Evolutionary conservation across 148 eudicot species (phyloP), one percentile per base, ranked within the genome.

Genomic region (Cornus suecica): DNA sequence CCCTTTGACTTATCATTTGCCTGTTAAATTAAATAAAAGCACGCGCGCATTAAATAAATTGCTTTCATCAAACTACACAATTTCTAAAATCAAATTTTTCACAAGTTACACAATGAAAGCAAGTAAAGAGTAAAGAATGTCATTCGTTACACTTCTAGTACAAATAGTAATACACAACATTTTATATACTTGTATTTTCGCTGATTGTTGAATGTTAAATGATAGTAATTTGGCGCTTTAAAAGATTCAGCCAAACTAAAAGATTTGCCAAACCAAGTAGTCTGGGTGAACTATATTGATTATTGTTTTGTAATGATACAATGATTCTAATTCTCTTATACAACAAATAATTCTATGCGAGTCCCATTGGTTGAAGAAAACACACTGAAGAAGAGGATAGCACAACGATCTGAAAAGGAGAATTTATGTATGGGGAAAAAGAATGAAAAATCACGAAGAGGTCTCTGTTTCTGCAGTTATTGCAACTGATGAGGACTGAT

Each of bases 381-480:
- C 27, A 48, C 8, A 41, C 4, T 48, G 68, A 63, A 78, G 42
- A 71, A 30, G 15, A 30, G 23, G 5, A 66, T 9, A 66, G 65
- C 54, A 54, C 32, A 56, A 26, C 11, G 31, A 61, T 24, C 42
- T 28, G 18, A 7, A 63, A 54, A 26, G n/a, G n/a, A 56, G 74
- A 66, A 62, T 18, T n/a, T n/a, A n/a, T 4, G 69, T 24, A 56
- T 24, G 61, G 62, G 51, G 14, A 68, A 69, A 24, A 54, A 68
- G 26, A 5, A 31, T 6, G 42, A 20, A 69, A 45, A 70, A 66
- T 87, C 68, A 87, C 32, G 81, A 79, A 58, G 87, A 87, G 56
- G 84, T 75, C 66, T 89, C 88, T 15, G 86, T 83, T 22, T 89
- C 90, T 41, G 45, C 82, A 65, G 75, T 78, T 22, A 66, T 74